Base-by-base conservation (phyloP, 177 flowering plant genomes). In the Tripterygium wilfordii region DNA sequence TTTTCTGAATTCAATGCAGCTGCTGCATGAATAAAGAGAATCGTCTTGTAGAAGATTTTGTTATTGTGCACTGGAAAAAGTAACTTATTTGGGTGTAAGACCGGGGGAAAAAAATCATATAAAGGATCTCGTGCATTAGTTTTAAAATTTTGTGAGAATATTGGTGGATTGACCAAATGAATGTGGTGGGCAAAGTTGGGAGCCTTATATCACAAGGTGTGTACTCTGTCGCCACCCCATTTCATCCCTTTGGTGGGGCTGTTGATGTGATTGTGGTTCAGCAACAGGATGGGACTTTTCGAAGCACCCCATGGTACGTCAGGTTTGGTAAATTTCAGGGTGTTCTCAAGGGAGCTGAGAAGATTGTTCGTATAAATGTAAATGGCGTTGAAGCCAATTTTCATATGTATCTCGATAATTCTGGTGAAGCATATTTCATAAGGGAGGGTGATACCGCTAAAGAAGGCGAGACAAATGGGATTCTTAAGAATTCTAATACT, bases 281-380 rank as follows among this genome's bases (percentile, higher is more conserved):
- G 62, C 95, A 86, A 58, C 82, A 79, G 44, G 99, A 89, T 69
- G 96, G 97, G 38, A 74, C 80, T 8, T 92, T 77, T 54, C 63
- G 92, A 27, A 84, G 84, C 67, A 89, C 97, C 4, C 99, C 99
- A 44, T 92, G 99, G 99, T 89, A 86, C 60, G 96, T 92, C 27
- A 65, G 91, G 45, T 92, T 92, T 58, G 99, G 99, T 39, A 92
- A 92, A 66, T 92, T 92, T 66, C 99, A 89, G 59, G 99, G 99
- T 60, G 99, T 92, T 48, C 70, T 92, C 17, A 92, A 92, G 51
- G 96, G 88, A 17, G 73, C 96, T 1, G 96, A 88, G 67, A 92
- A 92, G 68, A 43, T 84, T 38, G 97, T 92, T 1, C 63, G 72
- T 2, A 77, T 92, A 19, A 63, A 64, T 23, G 99, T 92, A 14